Evolutionary conservation across 176 grass and related monocot genomes (phyloP).

Genomic region (Microstegium vimineum): DNA sequence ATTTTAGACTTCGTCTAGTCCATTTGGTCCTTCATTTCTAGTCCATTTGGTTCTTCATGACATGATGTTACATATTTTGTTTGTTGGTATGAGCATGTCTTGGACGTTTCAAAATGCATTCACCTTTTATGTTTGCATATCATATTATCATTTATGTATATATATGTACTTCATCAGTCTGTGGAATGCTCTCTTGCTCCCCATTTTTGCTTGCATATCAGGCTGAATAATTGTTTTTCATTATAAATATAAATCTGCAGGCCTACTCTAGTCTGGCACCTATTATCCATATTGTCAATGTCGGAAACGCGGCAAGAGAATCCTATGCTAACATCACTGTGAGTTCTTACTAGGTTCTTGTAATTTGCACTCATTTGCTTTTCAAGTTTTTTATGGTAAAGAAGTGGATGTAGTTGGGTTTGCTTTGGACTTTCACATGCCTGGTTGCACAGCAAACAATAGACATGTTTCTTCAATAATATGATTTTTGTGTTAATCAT

Average conservation of each 20-base stretch:
- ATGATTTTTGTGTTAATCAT: not conserved
- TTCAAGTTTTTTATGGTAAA: not conserved
- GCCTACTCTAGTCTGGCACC: conserved; percentile 78
- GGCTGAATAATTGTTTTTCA: conserved; percentile 4
- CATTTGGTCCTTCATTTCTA: not conserved
- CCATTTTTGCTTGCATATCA: not conserved
- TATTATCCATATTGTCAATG: conserved; percentile 72
- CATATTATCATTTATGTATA: conserved; percentile 11
- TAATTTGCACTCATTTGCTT: not conserved
- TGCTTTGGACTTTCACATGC: not conserved
- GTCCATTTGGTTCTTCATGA: not conserved
- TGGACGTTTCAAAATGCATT: not conserved
- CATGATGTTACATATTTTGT: not conserved
- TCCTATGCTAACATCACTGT: conserved; percentile 86
- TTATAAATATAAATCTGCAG: conserved; percentile 40
- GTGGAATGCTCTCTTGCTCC: not conserved
- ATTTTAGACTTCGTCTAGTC: not conserved
- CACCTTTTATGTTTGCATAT: conserved; percentile 3
- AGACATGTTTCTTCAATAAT: not conserved
- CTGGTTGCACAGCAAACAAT: not conserved
- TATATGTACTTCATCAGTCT: not conserved
- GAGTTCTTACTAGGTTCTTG: conserved; percentile 31
- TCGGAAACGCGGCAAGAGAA: conserved; percentile 54
- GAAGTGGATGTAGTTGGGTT: not conserved
- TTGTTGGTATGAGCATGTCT: conserved; percentile 1